A percentile compares a stretch with the other conserved stretches of the same genome.
These are phyloP conservation scores for Circinella umbellata DNA, from an alignment of 371 early-diverging fungal genomes.

Conservation along the genomic window DNA sequence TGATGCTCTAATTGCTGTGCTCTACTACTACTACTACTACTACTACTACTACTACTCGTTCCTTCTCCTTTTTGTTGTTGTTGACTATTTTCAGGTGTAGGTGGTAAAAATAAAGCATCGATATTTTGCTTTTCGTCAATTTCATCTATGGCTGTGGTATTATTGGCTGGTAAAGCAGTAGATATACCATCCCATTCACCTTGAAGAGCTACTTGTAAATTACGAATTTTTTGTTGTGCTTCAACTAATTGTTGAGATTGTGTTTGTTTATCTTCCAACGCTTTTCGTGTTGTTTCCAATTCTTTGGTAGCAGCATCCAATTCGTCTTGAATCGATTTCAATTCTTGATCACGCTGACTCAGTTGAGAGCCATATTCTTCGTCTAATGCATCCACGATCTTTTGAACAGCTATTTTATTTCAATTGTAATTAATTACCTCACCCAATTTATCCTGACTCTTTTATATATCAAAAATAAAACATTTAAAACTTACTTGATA, in stretches of 20 bases:
- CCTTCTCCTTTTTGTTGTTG: background rate
- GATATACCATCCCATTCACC: conserved; percentile 23
- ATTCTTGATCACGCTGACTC: conserved; percentile 60
- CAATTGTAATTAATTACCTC: background rate
- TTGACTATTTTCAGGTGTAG: conserved; percentile 1
- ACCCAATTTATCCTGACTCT: no score
- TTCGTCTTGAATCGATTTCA: conserved; percentile 63
- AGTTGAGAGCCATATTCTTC: conserved; percentile 69
- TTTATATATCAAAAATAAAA: no score
- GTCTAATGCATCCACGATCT: conserved; percentile 73
- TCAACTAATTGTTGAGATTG: conserved; percentile 56
- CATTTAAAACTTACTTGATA: conserved; percentile 48
- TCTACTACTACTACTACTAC: background rate
- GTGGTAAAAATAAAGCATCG: conserved; percentile 11
- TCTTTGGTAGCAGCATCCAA: conserved; percentile 37
- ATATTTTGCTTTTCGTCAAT: conserved; percentile 20
- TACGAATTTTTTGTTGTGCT: conserved; percentile 53
- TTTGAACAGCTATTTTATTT: conserved; percentile 61
- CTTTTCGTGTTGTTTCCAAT: conserved; percentile 54
- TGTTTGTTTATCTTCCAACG: conserved; percentile 35
- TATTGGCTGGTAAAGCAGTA: conserved; percentile 1
- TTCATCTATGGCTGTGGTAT: conserved; percentile 14
- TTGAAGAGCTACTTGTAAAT: conserved; percentile 52
- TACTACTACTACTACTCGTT: conserved; percentile 1
- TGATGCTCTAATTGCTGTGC: conserved; percentile 35